Percentiles rank a stretch among this genome's conserved stretches.
Conservation (phyloP, 441 rosid genomes). For the Francoa sonchifolia region DNA sequence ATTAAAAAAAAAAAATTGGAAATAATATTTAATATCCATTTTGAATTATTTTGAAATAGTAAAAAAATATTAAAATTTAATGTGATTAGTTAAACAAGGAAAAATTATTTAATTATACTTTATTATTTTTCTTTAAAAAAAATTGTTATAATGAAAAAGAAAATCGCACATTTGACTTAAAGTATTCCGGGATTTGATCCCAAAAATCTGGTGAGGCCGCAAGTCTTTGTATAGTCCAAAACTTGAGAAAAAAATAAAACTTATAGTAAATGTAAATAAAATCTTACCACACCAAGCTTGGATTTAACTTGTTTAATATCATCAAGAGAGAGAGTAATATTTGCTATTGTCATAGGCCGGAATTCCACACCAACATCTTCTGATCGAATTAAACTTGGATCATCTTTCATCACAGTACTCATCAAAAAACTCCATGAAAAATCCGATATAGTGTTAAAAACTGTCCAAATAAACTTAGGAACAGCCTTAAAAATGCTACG, state of each 20-base stretch:
- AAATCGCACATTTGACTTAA: no score
- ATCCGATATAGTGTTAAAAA: conserved; percentile 19
- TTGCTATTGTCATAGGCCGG: conserved; percentile 15
- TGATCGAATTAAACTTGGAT: conserved; percentile 18
- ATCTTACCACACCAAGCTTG: conserved; percentile 30
- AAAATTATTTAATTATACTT: no score
- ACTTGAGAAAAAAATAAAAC: neutral
- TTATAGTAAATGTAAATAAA: no score
- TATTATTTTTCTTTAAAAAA: no score
- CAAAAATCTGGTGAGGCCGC: neutral
- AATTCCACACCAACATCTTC: conserved; percentile 20
- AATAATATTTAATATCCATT: no score
- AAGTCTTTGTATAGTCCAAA: neutral
- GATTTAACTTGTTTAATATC: conserved; percentile 27
- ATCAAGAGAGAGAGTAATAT: conserved; percentile 27
- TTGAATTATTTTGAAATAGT: no score
- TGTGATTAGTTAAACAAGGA: no score
- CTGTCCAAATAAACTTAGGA: conserved; percentile 3
- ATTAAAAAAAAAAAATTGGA: no score
- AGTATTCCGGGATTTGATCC: neutral
- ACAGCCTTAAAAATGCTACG: neutral
- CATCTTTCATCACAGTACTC: conserved; percentile 27
- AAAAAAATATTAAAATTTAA: no score
- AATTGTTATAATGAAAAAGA: no score
- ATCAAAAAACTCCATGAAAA: conserved; percentile 23